A percentile compares a stretch with the other conserved stretches of the same genome.
These are phyloP conservation scores for Ulvella scutata DNA, from an alignment of 139 green algal genomes.

Conservation along the genomic window DNA sequence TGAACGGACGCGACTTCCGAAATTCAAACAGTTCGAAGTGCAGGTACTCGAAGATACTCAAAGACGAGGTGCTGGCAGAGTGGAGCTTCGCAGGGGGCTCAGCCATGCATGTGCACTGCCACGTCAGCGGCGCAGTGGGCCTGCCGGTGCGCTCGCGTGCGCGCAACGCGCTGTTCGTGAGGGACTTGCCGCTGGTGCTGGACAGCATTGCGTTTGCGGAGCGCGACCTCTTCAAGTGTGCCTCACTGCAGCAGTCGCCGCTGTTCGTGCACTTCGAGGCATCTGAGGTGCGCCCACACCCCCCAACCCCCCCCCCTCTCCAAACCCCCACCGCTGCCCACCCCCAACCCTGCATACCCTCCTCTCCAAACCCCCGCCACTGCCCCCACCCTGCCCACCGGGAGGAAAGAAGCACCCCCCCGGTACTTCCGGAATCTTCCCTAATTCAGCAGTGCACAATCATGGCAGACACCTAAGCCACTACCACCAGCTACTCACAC, in stretches of 20 bases:
- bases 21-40: neutral
- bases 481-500: too few relatives aligned
- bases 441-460: too few relatives aligned
- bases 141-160: conserved; percentile 66
- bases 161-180: conserved; percentile 75
- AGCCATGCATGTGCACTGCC: conserved; percentile 71
- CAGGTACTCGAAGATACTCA: conserved; percentile 40
- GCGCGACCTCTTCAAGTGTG: conserved; percentile 23
- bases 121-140: conserved; percentile 66
- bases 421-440: too few relatives aligned
- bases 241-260: conserved; percentile 25
- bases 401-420: too few relatives aligned
- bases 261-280: conserved; percentile 62
- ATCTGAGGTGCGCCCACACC: conserved; percentile 20
- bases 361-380: too few relatives aligned
- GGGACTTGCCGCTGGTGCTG: conserved; percentile 79
- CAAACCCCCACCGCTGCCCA: neutral
- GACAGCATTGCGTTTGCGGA: conserved; percentile 64
- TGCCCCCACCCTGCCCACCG: too few relatives aligned
- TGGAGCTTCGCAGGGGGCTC: conserved; percentile 28
- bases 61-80: conserved; percentile 75
- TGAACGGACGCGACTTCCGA: too few relatives aligned
- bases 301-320: too few relatives aligned
- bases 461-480: too few relatives aligned
- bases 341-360: too few relatives aligned